Base-by-base conservation (phyloP, 169 alveolate genomes). In the Plasmodium gallinaceum region DNA sequence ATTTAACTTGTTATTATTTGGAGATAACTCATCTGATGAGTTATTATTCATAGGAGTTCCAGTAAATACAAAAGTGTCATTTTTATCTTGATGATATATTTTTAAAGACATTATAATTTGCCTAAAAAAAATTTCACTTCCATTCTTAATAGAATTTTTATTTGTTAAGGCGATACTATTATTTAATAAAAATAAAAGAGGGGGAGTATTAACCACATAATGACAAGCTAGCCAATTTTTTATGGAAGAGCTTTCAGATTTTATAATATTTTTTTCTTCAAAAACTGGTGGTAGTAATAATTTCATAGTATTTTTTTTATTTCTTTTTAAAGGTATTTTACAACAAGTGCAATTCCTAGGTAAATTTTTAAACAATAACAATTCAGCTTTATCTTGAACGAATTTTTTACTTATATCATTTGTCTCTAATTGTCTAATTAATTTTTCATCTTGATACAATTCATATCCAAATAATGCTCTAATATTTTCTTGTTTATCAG, bases 211-310 rank as follows among this genome's bases (percentile, higher is more conserved):
- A 37, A 94, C 94, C 58, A 92, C 94, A 74, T 92, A 91, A 64
- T 94, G 94, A 57, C 93, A 86, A 51, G 94, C 95, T 62, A 88
- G 87, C 96, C 96, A 94, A 87, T 94, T 94, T 48, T 88, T 90
- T 7, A 88, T 71, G 14, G 92, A 61, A 26, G 93, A 92, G n/a
- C 61, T 76, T 74, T 89, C 83, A 12, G 88, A 71, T 87, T 88
- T 74, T 4, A 72, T 58, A 60, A 92, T 94, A 93, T 94, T 92
- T 20, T 73, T 88, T 18, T 83, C 91, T 45, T 74, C 92, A 74
- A 72, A 88, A 58, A 94, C 42, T 16, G 92, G 70, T 20, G 92
- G 92, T 45, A 86, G 64, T 10, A 86, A 60, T n/a, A 70, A 48
- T 64, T 86, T 86, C 92, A 86, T 86, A 32, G 92, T 54, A 71